phyloP scores from a whole-genome alignment of 768 basidiomycete species.

The Asterophora lycoperdoides region DNA sequence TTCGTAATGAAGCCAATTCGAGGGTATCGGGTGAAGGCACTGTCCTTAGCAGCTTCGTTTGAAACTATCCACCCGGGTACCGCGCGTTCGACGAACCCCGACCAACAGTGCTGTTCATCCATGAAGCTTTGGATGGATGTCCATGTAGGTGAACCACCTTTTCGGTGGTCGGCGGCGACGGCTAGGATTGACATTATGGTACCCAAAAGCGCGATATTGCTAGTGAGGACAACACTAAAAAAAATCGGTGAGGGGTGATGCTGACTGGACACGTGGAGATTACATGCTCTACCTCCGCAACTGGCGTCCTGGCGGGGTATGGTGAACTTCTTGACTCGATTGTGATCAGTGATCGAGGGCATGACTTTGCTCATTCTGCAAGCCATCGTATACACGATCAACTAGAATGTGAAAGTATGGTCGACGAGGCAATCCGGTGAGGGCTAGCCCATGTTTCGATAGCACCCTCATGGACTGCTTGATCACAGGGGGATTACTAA shows the following conservation, averaged over 20 bases:
- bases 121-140: no score
- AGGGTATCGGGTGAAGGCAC: slow-evolving; percentile 28
- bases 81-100: slow-evolving; percentile 15
- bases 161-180: background rate
- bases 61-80: slow-evolving; percentile 29
- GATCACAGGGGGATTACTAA: no score
- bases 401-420: slow-evolving; percentile 35
- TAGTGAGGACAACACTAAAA: slow-evolving; percentile 18
- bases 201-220: slow-evolving; percentile 25
- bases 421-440: slow-evolving; percentile 28
- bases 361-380: slow-evolving; percentile 28
- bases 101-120: slow-evolving; percentile 29
- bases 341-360: slow-evolving; percentile 33
- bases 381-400: slow-evolving; percentile 28
- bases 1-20: slow-evolving; percentile 24
- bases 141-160: slow-evolving; percentile 24
- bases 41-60: slow-evolving; percentile 26
- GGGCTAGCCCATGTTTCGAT: no score
- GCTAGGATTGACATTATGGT: slow-evolving; percentile 6
- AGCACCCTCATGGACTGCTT: no score
- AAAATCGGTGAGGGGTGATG: background rate
- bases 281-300: slow-evolving; percentile 38
- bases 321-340: no score
- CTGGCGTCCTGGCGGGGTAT: slow-evolving; percentile 35
- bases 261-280: slow-evolving; percentile 17